Conservation (phyloP, 108 stramenopile genomes). For the Aurantiochytrium sp. region DNA sequence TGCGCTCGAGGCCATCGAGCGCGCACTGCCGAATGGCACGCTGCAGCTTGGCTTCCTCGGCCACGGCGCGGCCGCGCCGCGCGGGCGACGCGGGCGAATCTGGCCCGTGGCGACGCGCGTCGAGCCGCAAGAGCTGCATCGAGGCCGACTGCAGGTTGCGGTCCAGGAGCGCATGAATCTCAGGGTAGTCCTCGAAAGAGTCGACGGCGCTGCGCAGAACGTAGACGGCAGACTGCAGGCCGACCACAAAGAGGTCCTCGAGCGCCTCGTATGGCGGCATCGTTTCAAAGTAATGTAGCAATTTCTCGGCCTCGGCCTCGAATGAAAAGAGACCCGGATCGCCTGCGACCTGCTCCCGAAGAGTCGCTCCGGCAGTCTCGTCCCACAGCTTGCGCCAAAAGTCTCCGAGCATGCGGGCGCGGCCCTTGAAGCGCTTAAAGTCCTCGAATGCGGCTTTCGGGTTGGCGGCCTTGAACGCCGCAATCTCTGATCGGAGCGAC, state of each 20-base stretch:
- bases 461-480: neutral
- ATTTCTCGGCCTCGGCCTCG: neutral
- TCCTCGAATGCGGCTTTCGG: neutral
- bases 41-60: neutral
- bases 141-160: neutral
- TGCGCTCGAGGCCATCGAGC: neutral
- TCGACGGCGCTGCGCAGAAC: neutral
- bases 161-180: neutral
- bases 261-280: neutral
- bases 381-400: conserved; percentile 15
- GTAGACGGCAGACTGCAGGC: neutral
- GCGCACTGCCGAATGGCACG: neutral
- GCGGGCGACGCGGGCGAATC: neutral
- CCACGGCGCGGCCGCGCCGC: neutral
- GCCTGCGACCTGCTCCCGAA: neutral
- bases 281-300: neutral
- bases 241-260: neutral
- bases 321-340: neutral
- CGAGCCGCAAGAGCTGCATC: neutral
- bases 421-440: conserved; percentile 19
- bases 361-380: neutral
- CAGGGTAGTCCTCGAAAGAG: neutral
- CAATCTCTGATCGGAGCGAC: neutral
- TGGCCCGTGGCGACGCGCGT: neutral
- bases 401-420: neutral